Percentiles rank a stretch among this genome's conserved stretches.
phyloP scores from a whole-genome alignment of 2,329 filamentous ascomycete genomes.

The Hypoxylon sp. region DNA sequence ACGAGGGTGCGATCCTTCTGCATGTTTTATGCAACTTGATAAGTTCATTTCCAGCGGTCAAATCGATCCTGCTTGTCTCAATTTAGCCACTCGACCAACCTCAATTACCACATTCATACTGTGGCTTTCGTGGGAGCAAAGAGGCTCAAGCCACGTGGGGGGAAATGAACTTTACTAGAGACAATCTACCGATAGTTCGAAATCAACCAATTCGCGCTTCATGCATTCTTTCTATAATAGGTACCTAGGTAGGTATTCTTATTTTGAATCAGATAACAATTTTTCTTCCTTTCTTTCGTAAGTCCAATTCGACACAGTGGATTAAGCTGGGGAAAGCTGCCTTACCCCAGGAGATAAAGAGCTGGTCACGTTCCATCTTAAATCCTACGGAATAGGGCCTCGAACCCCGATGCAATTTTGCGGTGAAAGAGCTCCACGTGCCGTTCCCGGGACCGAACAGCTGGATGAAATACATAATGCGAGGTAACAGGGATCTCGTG shows the following conservation, averaged over 20 bases:
- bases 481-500: not conserved
- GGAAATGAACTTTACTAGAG: not conserved
- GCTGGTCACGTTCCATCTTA: not conserved
- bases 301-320: not conserved
- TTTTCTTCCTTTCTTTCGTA: not conserved
- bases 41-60: slow-evolving; percentile 5
- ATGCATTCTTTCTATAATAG: not conserved
- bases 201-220: not conserved
- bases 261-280: not conserved
- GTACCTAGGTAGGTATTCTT: not conserved
- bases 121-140: slow-evolving; percentile 2
- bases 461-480: not conserved
- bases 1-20: slow-evolving; percentile 2
- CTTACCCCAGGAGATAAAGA: not conserved
- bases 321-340: not conserved
- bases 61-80: slow-evolving; percentile 1
- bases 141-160: slow-evolving; percentile 13
- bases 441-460: slow-evolving; percentile 13
- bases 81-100: slow-evolving; percentile 6
- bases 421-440: slow-evolving; percentile 6
- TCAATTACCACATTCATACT: slow-evolving; percentile 8
- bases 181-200: not conserved
- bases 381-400: not conserved
- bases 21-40: not conserved
- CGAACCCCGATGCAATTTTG: slow-evolving; percentile 3